A percentile compares a stretch with the other conserved stretches of the same genome.
phyloP scores from a whole-genome alignment of 2,329 filamentous ascomycete species.

The Fonsecaea pugnacius region DNA sequence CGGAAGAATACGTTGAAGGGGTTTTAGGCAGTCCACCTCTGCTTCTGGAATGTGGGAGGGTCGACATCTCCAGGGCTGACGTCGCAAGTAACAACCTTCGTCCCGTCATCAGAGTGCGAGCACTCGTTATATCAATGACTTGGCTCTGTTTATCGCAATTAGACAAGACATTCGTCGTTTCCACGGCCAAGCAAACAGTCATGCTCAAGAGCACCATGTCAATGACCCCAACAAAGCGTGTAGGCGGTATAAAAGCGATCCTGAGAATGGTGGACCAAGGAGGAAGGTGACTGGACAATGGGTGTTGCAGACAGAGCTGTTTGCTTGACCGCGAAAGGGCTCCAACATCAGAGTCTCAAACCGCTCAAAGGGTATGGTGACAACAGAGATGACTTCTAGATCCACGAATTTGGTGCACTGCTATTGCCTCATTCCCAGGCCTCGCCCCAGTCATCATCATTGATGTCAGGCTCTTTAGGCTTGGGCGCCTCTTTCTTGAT shows the following conservation, averaged over 20 bases:
- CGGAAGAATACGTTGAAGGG: constrained; percentile 6
- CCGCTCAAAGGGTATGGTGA: background rate
- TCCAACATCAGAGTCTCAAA: background rate
- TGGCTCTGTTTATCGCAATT: constrained; percentile 2
- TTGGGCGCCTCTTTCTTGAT: constrained; percentile 55
- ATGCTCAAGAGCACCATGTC: background rate
- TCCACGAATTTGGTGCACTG: background rate
- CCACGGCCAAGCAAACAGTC: background rate
- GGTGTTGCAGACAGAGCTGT: background rate
- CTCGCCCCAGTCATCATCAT: constrained; percentile 55
- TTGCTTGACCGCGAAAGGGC: background rate
- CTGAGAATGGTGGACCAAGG: background rate
- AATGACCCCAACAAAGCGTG: background rate
- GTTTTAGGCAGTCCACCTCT: constrained; percentile 1
- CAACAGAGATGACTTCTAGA: too few species aligned
- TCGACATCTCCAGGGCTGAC: background rate
- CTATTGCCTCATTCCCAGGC: constrained; percentile 50
- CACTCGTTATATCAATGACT: constrained; percentile 1
- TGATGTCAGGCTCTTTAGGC: constrained; percentile 28
- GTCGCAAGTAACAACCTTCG: background rate
- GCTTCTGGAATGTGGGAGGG: constrained; percentile 6
- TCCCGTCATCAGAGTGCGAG: background rate
- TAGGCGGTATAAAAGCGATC: background rate
- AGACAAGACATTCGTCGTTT: background rate
- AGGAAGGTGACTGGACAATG: background rate